A percentile compares a stretch with the other conserved stretches of the same genome.
phyloP scores from a whole-genome alignment of 2,329 filamentous ascomycete species.

The Magnaporthales sp. region DNA sequence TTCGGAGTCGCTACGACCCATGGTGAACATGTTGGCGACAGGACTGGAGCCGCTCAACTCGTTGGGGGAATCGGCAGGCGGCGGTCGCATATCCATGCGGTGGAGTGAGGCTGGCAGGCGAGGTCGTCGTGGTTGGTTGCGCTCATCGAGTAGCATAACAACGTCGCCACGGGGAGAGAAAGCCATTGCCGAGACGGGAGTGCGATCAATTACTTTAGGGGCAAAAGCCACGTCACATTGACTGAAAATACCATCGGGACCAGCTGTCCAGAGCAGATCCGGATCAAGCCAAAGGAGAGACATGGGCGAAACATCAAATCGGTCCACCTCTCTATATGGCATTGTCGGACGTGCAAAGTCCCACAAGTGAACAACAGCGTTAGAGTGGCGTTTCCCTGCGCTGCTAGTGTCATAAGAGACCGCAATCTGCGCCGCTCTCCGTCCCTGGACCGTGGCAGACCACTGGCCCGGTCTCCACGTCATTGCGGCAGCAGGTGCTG shows the following conservation, averaged over 20 bases:
- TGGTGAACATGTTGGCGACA: constrained; percentile 39
- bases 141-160: constrained; percentile 53
- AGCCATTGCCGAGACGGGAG: constrained; percentile 50
- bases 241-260: constrained; percentile 51
- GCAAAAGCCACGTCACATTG: constrained; percentile 60
- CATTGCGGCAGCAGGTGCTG: constrained; percentile 49
- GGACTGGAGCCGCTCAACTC: constrained; percentile 40
- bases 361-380: constrained; percentile 56
- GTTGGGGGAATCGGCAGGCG: constrained; percentile 18
- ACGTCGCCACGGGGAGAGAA: constrained; percentile 53
- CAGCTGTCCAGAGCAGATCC: constrained; percentile 58
- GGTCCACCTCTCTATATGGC: constrained; percentile 57
- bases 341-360: constrained; percentile 59
- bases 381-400: constrained; percentile 37
- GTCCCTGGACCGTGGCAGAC: constrained; percentile 54
- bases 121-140: constrained; percentile 35
- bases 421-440: constrained; percentile 52
- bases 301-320: constrained; percentile 48
- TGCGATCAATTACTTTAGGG: constrained; percentile 52
- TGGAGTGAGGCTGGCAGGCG: constrained; percentile 21
- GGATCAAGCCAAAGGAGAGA: constrained; percentile 55
- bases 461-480: constrained; percentile 57
- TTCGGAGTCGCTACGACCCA: constrained; percentile 56
- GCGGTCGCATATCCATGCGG: constrained; percentile 5
- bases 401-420: constrained; percentile 49